Base-by-base conservation (phyloP, 2,329 filamentous ascomycete genomes). In the Lomentospora prolificans region DNA sequence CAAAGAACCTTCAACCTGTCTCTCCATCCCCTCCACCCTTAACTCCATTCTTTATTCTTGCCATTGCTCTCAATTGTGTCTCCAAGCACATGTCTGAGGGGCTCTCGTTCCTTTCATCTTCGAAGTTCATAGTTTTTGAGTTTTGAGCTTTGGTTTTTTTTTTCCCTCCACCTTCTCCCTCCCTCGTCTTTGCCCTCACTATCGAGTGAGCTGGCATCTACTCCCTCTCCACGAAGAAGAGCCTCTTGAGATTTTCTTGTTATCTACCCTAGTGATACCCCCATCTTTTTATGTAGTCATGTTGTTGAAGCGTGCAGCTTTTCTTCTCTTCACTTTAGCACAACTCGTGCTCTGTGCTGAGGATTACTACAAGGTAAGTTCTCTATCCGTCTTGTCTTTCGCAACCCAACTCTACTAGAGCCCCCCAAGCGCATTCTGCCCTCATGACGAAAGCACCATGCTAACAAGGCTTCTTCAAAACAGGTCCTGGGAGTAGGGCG, bases 401-500 rank as follows among this genome's bases (percentile, higher is more conserved):
- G 7, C 48, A 28, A 19, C 48, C 4, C 25, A 28, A 3, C n/a
- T 51, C 48, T 28, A n/a, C 6, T n/a, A 5, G 7, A 6, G 14
- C 41, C 41, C 19, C 41, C 41, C 6, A 46, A 46, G 17, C 41
- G 17, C 41, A n/a, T n/a, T n/a, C n/a, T n/a, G n/a, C 39, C 50
- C 30, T 22, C 44, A 2, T 25, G 2, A 9, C 9, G 19, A 10
- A 25, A 9, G 9, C 25, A 17, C 33, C 31, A 19, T n/a, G 8
- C 6, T n/a, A 36, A 28, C 33, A 28, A 54, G 28, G 24, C 14
- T 5, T 22, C 51, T 14, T 19, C 12, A 17, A 4, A 24, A 33
- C 53, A 95, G 84, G 73, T 96, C 57, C 82, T 99, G 25, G 90
- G 87, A 55, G 73, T 99, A 60, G 81, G 86, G 65, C 90, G 83